phyloP scores from a whole-genome alignment of 177 flowering plant species.

The Vitis hybrid region DNA sequence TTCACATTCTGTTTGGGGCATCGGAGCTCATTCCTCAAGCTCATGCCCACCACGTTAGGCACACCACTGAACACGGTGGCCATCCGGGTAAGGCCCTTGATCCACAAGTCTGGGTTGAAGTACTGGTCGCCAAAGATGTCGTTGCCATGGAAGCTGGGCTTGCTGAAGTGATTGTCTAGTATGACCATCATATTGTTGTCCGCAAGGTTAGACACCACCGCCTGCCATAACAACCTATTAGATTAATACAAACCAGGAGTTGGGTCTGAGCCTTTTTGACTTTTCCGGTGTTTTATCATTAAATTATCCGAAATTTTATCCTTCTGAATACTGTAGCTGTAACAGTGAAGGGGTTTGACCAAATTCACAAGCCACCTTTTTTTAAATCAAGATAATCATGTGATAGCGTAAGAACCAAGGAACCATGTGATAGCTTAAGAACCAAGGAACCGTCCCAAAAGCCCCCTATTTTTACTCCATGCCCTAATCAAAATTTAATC shows the following conservation, averaged over 20 bases:
- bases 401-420: no score
- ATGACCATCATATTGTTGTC: conserved; percentile 14
- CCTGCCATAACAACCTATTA: conserved; percentile 10
- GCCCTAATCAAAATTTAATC: no score
- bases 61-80: conserved; percentile 15
- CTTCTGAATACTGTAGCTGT: no score
- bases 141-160: conserved; percentile 25
- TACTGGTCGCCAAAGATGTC: conserved; percentile 24
- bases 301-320: no score
- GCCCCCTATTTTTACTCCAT: no score
- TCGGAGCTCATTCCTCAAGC: conserved; percentile 25
- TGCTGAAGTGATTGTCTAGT: conserved; percentile 25
- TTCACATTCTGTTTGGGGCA: conserved; percentile 10
- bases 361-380: no score
- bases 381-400: no score
- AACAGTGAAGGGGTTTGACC: no score
- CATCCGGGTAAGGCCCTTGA: conserved; percentile 15
- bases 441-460: no score
- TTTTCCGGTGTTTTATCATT: no score
- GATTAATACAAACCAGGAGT: not conserved
- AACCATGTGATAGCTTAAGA: no score
- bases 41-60: conserved; percentile 19
- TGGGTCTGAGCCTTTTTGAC: no score
- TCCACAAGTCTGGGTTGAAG: conserved; percentile 19
- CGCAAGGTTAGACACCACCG: conserved; percentile 17